Base-by-base conservation (phyloP, 148 eudicot species). In the Fallopia convolvulus region DNA sequence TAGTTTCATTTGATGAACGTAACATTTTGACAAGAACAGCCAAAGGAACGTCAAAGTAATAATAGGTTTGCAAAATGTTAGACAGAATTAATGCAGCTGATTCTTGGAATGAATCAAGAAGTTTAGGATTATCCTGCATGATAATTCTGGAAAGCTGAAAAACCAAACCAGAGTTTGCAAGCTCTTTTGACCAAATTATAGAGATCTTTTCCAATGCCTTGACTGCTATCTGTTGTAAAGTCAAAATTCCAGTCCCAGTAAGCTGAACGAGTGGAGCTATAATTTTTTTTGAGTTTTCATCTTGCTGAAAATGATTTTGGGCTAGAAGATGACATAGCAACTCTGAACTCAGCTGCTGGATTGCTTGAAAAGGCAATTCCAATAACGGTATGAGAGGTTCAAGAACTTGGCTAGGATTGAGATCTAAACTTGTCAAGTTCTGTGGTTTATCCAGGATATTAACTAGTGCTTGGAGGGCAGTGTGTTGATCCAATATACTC, bases 391-490 rank as follows among this genome's bases (percentile, higher is more conserved):
- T 85, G 76, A 92, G 79, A 33, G 97, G 93, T 81, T 92, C 93
- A 81, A 87, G 85, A 72, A 87, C 89, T 81, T 92, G 88, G 73
- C 86, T 84, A 33, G 95, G 91, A 80, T 86, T 83, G 65, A 92
- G 90, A 72, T 90, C 86, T 75, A 87, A 75, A 77, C 75, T 77
- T 53, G 83, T 78, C 71, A 89, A 87, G 79, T 91, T 86, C 77
- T 90, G 90, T 47, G 93, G 95, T 76, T 92, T 88, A 84, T 92
- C 97, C 79, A 92, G 76, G 18, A 92, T 81, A 85, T 92, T 92
- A 53, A 92, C 97, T 70, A 92, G 97, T 30, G 91, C 88, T 77
- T 90, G 97, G 80, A 92, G 78, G 63, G 97, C 94, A 87, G 94
- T 92, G 74, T 90, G 91, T 76, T 90, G 93, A 58, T 92, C 90